Base-by-base conservation (phyloP, 2,329 filamentous ascomycete species). In the Niveomyces coronatus region DNA sequence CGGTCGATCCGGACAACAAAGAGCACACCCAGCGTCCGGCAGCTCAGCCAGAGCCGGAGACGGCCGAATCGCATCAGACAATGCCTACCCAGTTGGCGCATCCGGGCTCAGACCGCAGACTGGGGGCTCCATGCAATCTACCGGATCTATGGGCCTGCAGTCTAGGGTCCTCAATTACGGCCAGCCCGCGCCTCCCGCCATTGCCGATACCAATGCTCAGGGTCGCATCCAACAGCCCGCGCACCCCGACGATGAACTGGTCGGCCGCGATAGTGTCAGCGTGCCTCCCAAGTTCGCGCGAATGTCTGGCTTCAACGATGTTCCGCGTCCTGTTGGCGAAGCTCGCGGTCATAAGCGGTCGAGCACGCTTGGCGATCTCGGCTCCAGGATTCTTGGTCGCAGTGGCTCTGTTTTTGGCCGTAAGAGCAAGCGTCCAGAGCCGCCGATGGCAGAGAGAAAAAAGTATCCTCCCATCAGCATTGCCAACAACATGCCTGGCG, bases 381-480 rank as follows among this genome's bases (percentile, higher is more conserved):
- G 85, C 37, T 85, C 85, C 50, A 91, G 84, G 61, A 67, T 94
- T 24, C 84, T 94, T 59, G 85, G 86, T 29, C 79, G 88, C 44
- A 85, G 79, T 47, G 83, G 82, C 11, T 91, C 85, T 8, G 70
- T 91, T 42, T 88, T 91, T 54, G 79, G 82, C n/a, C 71, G 75
- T 27, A 64, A 66, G 53, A 57, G 57, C 48, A 69, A 70, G 53
- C 73, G 29, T 5, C 37, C 41, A 8, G 72, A 70, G 40, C 54
- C 48, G 52, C 59, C 41, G 62, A 68, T 45, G 77, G 60, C 85
- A 55, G 79, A 79, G 76, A 59, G 85, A 56, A 79, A 79, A 45
- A 80, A 74, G 46, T 93, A 95, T 53, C 89, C 89, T 40, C 89
- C 89, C 4, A 83, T 89, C 33, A 94, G 87, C 64, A 93, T 95